Base-by-base conservation (phyloP, 2,329 filamentous ascomycete species). In the Cladosporium colombiae region DNA sequence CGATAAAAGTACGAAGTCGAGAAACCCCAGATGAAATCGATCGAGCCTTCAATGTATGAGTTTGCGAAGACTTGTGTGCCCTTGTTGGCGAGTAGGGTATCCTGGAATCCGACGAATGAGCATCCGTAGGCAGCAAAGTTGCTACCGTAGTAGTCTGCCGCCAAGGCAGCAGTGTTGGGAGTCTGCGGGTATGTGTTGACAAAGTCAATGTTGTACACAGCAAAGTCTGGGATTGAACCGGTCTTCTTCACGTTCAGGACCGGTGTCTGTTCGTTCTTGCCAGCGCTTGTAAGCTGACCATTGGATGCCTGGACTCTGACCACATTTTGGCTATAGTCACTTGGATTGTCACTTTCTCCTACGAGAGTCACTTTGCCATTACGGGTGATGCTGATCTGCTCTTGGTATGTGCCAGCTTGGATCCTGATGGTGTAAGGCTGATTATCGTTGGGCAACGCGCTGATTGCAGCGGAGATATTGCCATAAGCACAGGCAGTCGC, bases 221-320 rank as follows among this genome's bases (percentile, higher is more conserved):
- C 70, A 21, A 71, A 59, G 61, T 75, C 70, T 10, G 73, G 64
- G 31, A 68, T 72, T 16, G 70, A 69, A 37, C 74, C 72, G 0
- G 74, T 79, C 62, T 81, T 82, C 73, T 82, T 82, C 60, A 76
- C 76, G 68, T 81, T 78, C 52, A 83, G 75, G 11, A 82, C 75
- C 0, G 81, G 81, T 0, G 81, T 83, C 52, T 75, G 69, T 65
- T 83, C 81, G 58, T 83, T 74, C 31, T 79, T 71, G 8, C 75
- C 75, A 1, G 75, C 74, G 44, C 77, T 80, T 1, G 81, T 83
- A 53, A 78, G 67, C n/a, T 74, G 73, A 37, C 79, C 79, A 35
- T 76, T 74, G 11, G 72, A 74, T 66, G 77, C 78, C 62, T 78
- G 72, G 16, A 81, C 73, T 5, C 70, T 77, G 59, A 80, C 78